Percentiles rank a stretch among this genome's conserved stretches.
Evolutionary conservation across 129 eudicot species (phyloP).

Genomic region (Pittosporum tobira): DNA sequence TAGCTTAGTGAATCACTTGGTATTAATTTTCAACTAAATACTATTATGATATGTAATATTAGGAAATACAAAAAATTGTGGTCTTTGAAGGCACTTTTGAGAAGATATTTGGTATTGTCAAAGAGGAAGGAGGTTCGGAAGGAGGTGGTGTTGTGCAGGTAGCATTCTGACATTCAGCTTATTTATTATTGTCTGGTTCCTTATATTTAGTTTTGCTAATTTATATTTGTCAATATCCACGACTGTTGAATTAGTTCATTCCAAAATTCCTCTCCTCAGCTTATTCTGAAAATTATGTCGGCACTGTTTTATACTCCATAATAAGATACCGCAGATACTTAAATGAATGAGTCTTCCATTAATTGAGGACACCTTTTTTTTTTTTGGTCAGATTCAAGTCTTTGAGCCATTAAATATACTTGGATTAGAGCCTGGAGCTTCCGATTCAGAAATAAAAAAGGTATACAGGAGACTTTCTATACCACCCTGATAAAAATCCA

Average conservation of each 20-base stretch:
- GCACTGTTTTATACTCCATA: background rate
- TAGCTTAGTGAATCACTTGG: constrained; percentile 1
- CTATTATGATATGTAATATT: background rate
- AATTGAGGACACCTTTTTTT: background rate
- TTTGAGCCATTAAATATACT: constrained; percentile 92
- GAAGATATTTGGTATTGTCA: constrained; percentile 81
- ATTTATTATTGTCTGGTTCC: too few relatives aligned
- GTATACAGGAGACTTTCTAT: constrained; percentile 85
- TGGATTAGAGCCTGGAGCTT: constrained; percentile 85
- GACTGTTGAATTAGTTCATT: constrained; percentile 66
- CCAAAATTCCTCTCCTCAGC: background rate
- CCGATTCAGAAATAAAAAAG: constrained; percentile 81
- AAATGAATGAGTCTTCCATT: constrained; percentile 2
- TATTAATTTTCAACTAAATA: constrained; percentile 1
- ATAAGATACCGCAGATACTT: background rate
- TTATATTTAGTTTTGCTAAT: too few relatives aligned
- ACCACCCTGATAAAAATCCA: constrained; percentile 98
- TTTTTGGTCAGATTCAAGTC: constrained; percentile 53
- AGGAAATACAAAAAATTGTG: constrained; percentile 98
- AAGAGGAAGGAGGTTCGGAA: constrained; percentile 96
- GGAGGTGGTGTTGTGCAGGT: constrained; percentile 99
- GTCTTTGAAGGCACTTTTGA: constrained; percentile 99
- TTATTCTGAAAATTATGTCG: background rate
- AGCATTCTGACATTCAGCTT: constrained; percentile 1
- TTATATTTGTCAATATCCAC: constrained; percentile 30